Evolutionary conservation across 495 filamentous ascomycete species (phyloP).

Genomic region (Aspergillus campestris): DNA sequence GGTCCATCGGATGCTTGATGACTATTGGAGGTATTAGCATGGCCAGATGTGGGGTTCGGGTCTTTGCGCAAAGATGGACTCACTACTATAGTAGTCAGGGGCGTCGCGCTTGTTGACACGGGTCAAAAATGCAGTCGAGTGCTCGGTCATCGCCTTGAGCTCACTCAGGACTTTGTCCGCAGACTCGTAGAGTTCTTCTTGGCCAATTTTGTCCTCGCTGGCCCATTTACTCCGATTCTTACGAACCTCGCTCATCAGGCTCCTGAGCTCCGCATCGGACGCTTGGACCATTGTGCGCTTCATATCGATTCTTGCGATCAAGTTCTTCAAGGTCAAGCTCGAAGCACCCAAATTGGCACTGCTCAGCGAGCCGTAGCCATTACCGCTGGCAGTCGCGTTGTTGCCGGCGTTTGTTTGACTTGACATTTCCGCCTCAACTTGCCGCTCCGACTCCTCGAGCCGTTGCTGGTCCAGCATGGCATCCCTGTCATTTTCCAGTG

Average conservation of each 20-base stretch:
- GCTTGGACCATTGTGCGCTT: conserved; percentile 81
- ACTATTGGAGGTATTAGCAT: conserved; percentile 43
- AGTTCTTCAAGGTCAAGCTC: conserved; percentile 91
- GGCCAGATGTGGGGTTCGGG: neutral
- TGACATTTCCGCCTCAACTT: conserved; percentile 87
- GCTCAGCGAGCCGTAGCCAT: conserved; percentile 75
- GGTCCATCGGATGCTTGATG: conserved; percentile 97
- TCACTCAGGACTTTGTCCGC: conserved; percentile 93
- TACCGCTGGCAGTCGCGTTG: conserved; percentile 38
- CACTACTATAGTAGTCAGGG: conserved; percentile 86
- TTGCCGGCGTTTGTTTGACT: conserved; percentile 50
- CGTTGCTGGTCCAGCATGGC: conserved; percentile 98
- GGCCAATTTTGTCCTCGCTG: conserved; percentile 90
- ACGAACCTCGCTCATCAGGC: conserved; percentile 89
- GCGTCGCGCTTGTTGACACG: conserved; percentile 94
- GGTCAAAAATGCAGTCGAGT: conserved; percentile 86
- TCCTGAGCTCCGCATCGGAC: conserved; percentile 85
- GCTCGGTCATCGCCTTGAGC: conserved; percentile 92
- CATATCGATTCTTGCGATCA: conserved; percentile 90
- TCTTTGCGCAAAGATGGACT: conserved; percentile 18
- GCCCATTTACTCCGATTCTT: conserved; percentile 99
- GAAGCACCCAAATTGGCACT: conserved; percentile 92
- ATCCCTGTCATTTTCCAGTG: conserved; percentile 85
- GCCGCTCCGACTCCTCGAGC: conserved; percentile 90
- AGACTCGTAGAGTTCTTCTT: conserved; percentile 96